Base-by-base conservation (phyloP, 208 protist genomes). In the Spongospora subterranea region DNA sequence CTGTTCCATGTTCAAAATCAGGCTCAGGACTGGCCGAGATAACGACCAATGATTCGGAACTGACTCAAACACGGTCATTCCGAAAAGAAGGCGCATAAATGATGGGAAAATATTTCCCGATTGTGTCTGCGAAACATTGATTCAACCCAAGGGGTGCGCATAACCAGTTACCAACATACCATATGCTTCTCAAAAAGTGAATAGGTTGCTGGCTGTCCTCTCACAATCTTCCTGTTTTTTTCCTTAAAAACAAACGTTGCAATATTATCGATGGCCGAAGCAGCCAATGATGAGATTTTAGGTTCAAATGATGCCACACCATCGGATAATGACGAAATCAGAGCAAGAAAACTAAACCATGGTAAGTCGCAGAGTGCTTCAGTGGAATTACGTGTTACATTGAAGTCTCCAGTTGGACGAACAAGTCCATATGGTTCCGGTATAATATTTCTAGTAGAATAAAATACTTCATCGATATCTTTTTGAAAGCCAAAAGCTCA, bases 211-310 rank as follows among this genome's bases (percentile, higher is more conserved):
- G 50, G 13, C 24, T 6, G 50, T 60, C 50, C 50, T 60, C 50
- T 60, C 6, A 24, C 50, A 24, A 6, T 60, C 50, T 60, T 60
- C 24, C 24, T 60, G 50, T 60, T 82, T 13, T 43, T 82, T 82
- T 82, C 17, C 71, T 82, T 82, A n/a, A 82, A 82, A 43, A 43
- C n/a, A 82, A 82, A 82, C n/a, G 71, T 82, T 6, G 71, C 71
- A 82, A 82, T n/a, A n/a, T 82, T 82, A 35, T 82, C 71, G n/a
- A 82, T n/a, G 17, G 71, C 71, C 6, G 71, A 39, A 20, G 71
- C 71, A 45, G 71, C 71, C 17, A 82, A n/a, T 40, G 71, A 82
- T n/a, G 71, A 82, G 6, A 82, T n/a, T 45, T n/a, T 35, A 6
- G 71, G 6, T 20, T 82, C 71, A 43, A 82, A 82, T 45, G n/a